Conservation (phyloP, 2,329 filamentous ascomycete genomes). For the Sporothrix variecibatus region DNA sequence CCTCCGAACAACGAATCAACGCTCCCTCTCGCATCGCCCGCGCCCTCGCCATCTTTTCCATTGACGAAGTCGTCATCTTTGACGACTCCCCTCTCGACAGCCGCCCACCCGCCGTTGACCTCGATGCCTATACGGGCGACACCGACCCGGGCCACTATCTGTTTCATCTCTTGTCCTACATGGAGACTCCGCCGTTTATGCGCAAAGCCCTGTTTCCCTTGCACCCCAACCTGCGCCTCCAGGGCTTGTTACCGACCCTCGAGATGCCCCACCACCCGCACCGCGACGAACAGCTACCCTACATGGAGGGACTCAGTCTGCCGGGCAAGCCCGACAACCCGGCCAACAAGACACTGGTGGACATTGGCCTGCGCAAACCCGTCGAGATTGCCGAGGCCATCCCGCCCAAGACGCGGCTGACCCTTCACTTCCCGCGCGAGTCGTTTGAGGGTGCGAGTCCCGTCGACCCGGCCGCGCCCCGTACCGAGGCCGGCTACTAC, state of each 20-base stretch:
- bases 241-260: constrained; percentile 72
- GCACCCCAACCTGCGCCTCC: constrained; percentile 74
- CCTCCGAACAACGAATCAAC: constrained; percentile 73
- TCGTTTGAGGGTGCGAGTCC: constrained; percentile 54
- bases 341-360: constrained; percentile 55
- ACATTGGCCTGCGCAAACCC: constrained; percentile 58
- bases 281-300: constrained; percentile 74
- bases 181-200: constrained; percentile 83
- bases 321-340: constrained; percentile 44
- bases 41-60: constrained; percentile 76
- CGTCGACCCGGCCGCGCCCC: constrained; percentile 67
- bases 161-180: constrained; percentile 74
- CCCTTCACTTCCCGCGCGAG: constrained; percentile 63
- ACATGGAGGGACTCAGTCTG: constrained; percentile 74
- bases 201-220: constrained; percentile 73
- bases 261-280: constrained; percentile 85
- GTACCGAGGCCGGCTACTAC: constrained; percentile 78
- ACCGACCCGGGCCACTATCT: constrained; percentile 79
- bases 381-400: constrained; percentile 62
- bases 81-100: constrained; percentile 62
- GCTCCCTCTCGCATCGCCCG: constrained; percentile 76
- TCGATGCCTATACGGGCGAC: constrained; percentile 64
- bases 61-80: constrained; percentile 83
- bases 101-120: constrained; percentile 52
- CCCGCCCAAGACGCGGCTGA: constrained; percentile 71